Base-by-base conservation (phyloP, 2,329 filamentous ascomycete species). In the Microcyclosporella mali region DNA sequence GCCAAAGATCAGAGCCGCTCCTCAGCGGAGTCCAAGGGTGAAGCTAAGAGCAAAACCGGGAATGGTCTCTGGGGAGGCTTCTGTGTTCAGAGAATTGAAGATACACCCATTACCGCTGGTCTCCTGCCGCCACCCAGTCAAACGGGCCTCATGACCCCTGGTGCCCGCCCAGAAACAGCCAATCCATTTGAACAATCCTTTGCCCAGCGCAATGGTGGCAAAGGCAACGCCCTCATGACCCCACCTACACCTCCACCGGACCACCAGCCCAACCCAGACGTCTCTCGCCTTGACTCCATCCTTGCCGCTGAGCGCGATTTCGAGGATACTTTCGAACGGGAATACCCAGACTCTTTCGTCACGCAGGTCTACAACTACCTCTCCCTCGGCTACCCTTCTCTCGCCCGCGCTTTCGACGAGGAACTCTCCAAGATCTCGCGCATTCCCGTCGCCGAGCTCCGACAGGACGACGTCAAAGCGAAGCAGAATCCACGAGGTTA, bases 341-440 rank as follows among this genome's bases (percentile, higher is more conserved):
- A 95, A 64, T 94, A 92, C 57, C 74, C 82, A 47, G 87, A 95
- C 61, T 73, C 73, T 3, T 95, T 95, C 62, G 80, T 95, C 43
- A 95, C 89, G 0, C 90, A 97, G 65, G 89, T 97, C 6, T 97
- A 94, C 74, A 95, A 97, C 65, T 97, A 97, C 65, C 74, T 97
- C 12, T 94, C 88, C 0, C 75, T 97, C 4, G 90, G 90, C 4
- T 95, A 95, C 63, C 89, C 90, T 2, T 82, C 86, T 27, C 80
- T 88, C 57, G 90, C 89, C 9, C 79, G 84, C 16, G 76, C 79
- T 29, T 97, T 86, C 59, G 90, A 97, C 59, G 77, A 82, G 9
- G 90, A 97, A 69, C 72, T 97, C 15, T 79, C 82, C 54, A 87
- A 85, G 61, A 94, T 95, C 43, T 85, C 82, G 25, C 73, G 76